Conservation (phyloP, 768 basidiomycete species). For the Leccinum broughii region DNA sequence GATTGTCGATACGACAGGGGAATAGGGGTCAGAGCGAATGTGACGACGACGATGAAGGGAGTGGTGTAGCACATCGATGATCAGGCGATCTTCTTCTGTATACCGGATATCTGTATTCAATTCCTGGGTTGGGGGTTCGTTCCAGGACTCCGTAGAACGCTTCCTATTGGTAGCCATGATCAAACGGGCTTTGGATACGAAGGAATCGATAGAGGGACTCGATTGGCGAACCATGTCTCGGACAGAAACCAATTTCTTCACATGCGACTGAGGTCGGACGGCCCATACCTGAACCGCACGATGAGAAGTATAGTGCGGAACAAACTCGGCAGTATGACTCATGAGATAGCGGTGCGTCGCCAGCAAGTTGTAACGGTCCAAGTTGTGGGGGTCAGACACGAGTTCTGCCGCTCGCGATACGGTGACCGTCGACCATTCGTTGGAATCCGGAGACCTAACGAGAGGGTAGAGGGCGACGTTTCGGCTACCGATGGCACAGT, state of each 20-base stretch:
- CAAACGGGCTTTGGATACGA: slow-evolving; percentile 49
- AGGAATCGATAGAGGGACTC: slow-evolving; percentile 44
- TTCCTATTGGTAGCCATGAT: slow-evolving; percentile 40
- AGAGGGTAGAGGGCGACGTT: slow-evolving; percentile 41
- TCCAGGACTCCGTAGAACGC: slow-evolving; percentile 32
- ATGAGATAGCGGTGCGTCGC: slow-evolving; percentile 68
- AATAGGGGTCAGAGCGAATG: slow-evolving; percentile 66
- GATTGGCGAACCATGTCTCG: slow-evolving; percentile 45
- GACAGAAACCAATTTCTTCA: slow-evolving; percentile 52
- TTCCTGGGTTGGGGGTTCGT: slow-evolving; percentile 31
- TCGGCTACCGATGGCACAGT: slow-evolving; percentile 35
- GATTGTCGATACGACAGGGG: slow-evolving; percentile 50
- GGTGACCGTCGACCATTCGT: slow-evolving; percentile 57
- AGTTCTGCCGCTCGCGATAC: slow-evolving; percentile 52
- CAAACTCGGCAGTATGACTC: slow-evolving; percentile 50
- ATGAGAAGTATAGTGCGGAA: slow-evolving; percentile 49
- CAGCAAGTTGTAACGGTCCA: slow-evolving; percentile 40
- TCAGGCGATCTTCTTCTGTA: slow-evolving; percentile 51
- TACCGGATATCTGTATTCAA: slow-evolving; percentile 38
- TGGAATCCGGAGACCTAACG: slow-evolving; percentile 45
- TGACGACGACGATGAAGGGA: slow-evolving; percentile 48
- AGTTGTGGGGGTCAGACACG: slow-evolving; percentile 33
- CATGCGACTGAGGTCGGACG: slow-evolving; percentile 62
- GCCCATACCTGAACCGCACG: slow-evolving; percentile 50
- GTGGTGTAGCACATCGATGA: slow-evolving; percentile 59